phyloP scores from a whole-genome alignment of 2,329 filamentous ascomycete species.

The Diaporthe citriasiana region DNA sequence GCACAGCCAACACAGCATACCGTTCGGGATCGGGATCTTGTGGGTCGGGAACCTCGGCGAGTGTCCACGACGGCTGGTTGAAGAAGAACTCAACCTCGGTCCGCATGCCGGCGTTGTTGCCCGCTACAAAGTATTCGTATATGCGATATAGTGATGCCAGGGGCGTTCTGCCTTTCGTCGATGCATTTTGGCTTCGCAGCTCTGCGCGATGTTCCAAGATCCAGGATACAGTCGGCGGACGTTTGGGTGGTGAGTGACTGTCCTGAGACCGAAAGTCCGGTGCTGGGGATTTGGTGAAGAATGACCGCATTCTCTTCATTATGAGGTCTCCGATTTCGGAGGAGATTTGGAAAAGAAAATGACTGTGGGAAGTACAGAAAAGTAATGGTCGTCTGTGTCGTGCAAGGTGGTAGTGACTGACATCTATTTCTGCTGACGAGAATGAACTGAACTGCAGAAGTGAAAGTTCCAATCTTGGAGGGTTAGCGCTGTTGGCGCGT shows the following conservation, averaged over 20 bases:
- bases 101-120: not conserved
- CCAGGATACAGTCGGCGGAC: conserved; percentile 17
- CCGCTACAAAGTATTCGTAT: conserved; percentile 9
- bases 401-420: no score
- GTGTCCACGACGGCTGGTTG: conserved; percentile 16
- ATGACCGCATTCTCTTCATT: not conserved
- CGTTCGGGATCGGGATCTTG: conserved; percentile 12
- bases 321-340: not conserved
- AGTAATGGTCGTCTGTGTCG: no score
- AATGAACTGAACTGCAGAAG: no score
- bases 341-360: not conserved
- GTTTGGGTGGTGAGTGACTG: not conserved
- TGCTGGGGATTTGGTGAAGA: conserved; percentile 3
- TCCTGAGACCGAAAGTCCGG: not conserved
- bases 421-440: no score
- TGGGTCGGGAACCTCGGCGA: conserved; percentile 10
- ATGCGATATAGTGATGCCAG: conserved; percentile 7
- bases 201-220: conserved; percentile 10
- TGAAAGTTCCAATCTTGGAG: no score
- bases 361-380: no score
- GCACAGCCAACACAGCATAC: conserved; percentile 12
- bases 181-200: not conserved
- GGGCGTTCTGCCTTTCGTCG: conserved; percentile 9
- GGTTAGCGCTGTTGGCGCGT: no score
- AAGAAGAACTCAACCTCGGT: conserved; percentile 15